Evolutionary conservation across 1,284 basidiomycete genomes (phyloP).

Genomic region (Ustilago trichophora): DNA sequence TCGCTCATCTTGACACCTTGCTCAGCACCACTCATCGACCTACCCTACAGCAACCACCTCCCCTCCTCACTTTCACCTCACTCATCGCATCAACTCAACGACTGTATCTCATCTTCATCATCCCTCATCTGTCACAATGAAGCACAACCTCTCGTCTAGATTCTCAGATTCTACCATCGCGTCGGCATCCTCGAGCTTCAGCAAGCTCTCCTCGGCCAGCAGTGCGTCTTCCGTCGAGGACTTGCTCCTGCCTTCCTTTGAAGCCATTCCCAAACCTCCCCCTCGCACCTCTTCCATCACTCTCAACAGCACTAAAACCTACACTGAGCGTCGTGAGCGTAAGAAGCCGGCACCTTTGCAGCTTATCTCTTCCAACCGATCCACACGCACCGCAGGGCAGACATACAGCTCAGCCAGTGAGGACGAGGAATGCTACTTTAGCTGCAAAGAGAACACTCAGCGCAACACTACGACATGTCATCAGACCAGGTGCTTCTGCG

Average conservation of each 20-base stretch:
- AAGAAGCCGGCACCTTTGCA: conserved; percentile 24
- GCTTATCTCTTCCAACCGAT: background rate
- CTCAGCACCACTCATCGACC: too few relatives aligned
- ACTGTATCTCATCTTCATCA: background rate
- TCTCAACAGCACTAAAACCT: conserved; percentile 24
- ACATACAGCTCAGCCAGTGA: conserved; percentile 6
- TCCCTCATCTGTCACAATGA: background rate
- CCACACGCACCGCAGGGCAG: too few relatives aligned
- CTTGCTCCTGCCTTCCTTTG: conserved; percentile 11
- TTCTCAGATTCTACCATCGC: conserved; percentile 44
- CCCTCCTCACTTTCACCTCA: background rate
- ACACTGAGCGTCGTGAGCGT: conserved; percentile 11
- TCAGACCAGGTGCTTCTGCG: conserved; percentile 21
- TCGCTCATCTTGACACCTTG: background rate
- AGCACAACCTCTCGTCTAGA: conserved; percentile 20
- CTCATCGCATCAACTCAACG: too few relatives aligned
- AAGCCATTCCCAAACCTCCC: conserved; percentile 27
- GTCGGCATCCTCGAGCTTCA: conserved; percentile 26
- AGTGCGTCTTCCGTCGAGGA: conserved; percentile 25
- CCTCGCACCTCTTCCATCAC: conserved; percentile 42
- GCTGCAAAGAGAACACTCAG: conserved; percentile 10
- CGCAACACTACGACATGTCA: background rate
- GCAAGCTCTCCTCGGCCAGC: conserved; percentile 20
- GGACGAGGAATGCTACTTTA: conserved; percentile 15
- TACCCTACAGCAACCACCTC: background rate